Percentiles rank a stretch among this genome's conserved stretches.
phyloP scores from a whole-genome alignment of 2,329 filamentous ascomycete species.

The Botryotinia calthae region DNA sequence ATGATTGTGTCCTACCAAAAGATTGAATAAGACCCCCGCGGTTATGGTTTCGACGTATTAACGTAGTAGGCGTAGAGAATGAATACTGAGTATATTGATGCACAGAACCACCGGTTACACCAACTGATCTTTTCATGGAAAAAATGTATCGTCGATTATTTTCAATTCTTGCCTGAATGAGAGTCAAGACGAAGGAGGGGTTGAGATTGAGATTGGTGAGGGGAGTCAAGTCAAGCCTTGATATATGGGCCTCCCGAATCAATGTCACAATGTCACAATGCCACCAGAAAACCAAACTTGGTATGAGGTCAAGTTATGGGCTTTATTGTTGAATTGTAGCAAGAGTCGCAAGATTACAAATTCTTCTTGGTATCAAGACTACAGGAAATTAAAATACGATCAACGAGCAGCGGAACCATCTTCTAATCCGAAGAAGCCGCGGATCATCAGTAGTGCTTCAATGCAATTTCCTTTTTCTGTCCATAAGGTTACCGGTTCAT shows the following conservation, averaged over 20 bases:
- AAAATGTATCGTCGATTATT: not conserved
- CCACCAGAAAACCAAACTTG: not conserved
- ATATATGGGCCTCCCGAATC: not conserved
- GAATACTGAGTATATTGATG: constrained; percentile 1
- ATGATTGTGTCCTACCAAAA: not conserved
- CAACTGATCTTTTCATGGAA: constrained; percentile 17
- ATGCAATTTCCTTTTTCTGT: not conserved
- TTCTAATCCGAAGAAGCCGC: constrained; percentile 10
- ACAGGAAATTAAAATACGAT: not conserved
- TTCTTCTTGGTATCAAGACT: not conserved
- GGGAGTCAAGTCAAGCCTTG: not conserved
- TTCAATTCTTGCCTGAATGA: no score
- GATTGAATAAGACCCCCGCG: not conserved
- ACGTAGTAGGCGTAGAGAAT: not conserved
- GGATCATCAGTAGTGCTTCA: not conserved
- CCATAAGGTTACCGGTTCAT: not conserved
- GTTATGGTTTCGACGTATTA: not conserved
- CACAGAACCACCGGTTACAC: not conserved
- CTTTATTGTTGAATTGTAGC: not conserved
- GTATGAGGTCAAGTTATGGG: not conserved
- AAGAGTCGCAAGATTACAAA: not conserved
- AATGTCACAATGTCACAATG: not conserved
- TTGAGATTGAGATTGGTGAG: not conserved
- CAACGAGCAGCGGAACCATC: not conserved
- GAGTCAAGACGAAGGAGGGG: not conserved